Evolutionary conservation across 371 early-diverging fungal species (phyloP).

Genomic region (Mucor saturninus): DNA sequence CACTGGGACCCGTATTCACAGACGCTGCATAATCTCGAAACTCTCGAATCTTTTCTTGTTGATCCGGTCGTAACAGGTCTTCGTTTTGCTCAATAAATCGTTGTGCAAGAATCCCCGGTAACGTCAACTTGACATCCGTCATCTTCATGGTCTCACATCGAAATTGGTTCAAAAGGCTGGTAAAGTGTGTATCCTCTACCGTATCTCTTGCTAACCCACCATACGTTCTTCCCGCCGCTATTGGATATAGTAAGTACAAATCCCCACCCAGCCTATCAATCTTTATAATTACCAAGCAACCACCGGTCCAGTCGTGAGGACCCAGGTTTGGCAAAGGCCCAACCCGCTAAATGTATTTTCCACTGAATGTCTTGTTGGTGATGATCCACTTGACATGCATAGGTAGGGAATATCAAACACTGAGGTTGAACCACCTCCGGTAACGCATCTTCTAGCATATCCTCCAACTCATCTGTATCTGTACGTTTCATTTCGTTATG

Average conservation of each 20-base stretch:
- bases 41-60: conserved; percentile 34
- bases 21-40: conserved; percentile 28
- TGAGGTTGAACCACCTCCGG: conserved; percentile 37
- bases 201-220: conserved; percentile 44
- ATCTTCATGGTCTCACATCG: conserved; percentile 46
- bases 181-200: conserved; percentile 48
- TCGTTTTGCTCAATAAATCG: conserved; percentile 10
- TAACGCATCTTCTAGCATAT: conserved; percentile 19
- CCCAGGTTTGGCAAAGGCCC: conserved; percentile 48
- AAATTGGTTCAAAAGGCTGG: conserved; percentile 43
- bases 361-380: conserved; percentile 25
- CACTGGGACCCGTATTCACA: conserved; percentile 39
- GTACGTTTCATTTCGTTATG: conserved; percentile 14
- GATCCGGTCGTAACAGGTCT: conserved; percentile 9
- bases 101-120: conserved; percentile 23
- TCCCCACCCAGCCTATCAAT: background rate
- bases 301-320: conserved; percentile 41
- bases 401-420: conserved; percentile 50
- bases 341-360: conserved; percentile 40
- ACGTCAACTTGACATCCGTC: conserved; percentile 14
- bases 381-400: conserved; percentile 29
- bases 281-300: conserved; percentile 30
- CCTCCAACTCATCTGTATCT: conserved; percentile 31
- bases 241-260: background rate
- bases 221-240: conserved; percentile 49